Evolutionary conservation across 2,329 filamentous ascomycete genomes (phyloP).

Genomic region (Alternaria panax): DNA sequence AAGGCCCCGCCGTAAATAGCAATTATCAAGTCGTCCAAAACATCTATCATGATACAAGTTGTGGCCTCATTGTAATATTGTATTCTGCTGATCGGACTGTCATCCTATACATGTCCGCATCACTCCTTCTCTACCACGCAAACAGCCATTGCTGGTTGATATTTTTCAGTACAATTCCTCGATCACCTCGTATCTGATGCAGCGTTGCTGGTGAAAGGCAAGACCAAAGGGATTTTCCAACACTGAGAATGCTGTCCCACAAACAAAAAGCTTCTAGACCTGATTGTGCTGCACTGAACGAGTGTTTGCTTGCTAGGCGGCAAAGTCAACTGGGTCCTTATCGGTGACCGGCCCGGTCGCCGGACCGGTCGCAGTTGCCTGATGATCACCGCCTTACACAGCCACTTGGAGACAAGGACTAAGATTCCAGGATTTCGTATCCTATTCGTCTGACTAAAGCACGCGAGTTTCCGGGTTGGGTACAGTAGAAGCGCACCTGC

Average conservation of each 20-base stretch:
- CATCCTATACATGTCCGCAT: neutral
- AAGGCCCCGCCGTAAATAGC: neutral
- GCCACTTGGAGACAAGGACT: neutral
- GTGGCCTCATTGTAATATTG: neutral
- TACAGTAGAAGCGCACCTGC: neutral
- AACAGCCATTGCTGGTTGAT: neutral
- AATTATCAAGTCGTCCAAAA: neutral
- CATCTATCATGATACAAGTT: neutral
- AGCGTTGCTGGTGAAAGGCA: neutral
- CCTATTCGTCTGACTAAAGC: neutral
- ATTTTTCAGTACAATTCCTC: neutral
- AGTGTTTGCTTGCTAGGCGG: neutral
- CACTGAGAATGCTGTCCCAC: neutral
- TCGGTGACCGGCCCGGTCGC: conserved; percentile 7
- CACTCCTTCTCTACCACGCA: neutral
- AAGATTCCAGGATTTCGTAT: neutral
- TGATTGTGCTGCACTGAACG: neutral
- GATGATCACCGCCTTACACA: neutral
- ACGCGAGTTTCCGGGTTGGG: neutral
- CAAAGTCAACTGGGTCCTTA: neutral
- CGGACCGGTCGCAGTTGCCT: neutral
- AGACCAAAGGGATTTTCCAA: neutral
- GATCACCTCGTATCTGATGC: neutral
- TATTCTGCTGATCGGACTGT: neutral
- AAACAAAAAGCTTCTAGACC: neutral